Conservation (phyloP, 345 rosid genomes). For the Balakata baccata region DNA sequence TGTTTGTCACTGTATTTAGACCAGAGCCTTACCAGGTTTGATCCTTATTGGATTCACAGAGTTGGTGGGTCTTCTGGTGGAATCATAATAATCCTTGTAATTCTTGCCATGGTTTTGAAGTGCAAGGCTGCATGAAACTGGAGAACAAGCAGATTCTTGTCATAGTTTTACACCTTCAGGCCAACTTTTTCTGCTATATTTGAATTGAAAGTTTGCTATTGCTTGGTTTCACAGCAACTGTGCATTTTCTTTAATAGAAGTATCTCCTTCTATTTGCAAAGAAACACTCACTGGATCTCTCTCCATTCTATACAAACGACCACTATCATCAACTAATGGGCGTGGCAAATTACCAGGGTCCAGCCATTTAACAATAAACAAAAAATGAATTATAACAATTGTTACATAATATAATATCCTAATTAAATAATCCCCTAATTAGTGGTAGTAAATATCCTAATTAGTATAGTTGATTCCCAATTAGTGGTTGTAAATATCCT, state of each 20-base stretch:
- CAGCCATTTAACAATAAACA: background rate
- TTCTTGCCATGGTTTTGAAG: constrained; percentile 63
- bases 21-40: constrained; percentile 60
- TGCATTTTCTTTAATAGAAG: background rate
- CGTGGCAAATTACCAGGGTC: too few relatives aligned
- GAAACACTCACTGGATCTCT: too few relatives aligned
- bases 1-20: constrained; percentile 53
- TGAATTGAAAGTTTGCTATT: background rate
- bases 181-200: background rate
- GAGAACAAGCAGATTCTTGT: background rate
- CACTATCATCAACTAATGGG: too few relatives aligned
- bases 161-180: background rate
- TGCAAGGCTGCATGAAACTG: constrained; percentile 34
- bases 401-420: too few relatives aligned
- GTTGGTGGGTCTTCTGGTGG: constrained; percentile 85
- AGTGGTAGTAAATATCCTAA: too few relatives aligned
- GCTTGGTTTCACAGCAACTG: background rate
- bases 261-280: background rate
- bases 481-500: too few relatives aligned
- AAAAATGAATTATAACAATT: background rate
- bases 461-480: too few relatives aligned
- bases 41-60: constrained; percentile 84
- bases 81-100: constrained; percentile 55
- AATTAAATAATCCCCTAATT: too few relatives aligned
- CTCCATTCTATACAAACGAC: too few relatives aligned